Conservation (phyloP, 495 filamentous ascomycete genomes). For the Aspergillus ostianus region DNA sequence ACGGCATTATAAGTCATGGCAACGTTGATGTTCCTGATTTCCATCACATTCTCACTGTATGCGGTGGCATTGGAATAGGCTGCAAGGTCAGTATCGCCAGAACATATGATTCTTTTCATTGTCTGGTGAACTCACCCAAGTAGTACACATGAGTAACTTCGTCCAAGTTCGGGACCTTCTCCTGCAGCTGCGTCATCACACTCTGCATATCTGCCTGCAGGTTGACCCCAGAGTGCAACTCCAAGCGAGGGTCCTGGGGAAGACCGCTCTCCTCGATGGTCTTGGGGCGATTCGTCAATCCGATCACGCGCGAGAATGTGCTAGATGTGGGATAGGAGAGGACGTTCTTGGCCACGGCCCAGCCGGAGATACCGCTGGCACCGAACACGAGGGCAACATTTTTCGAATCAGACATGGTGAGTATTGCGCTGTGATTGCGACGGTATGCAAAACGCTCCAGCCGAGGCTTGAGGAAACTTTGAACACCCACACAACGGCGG, state of each 20-base stretch:
- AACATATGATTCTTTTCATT: neutral
- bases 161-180: neutral
- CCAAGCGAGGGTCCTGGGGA: neutral
- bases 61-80: neutral
- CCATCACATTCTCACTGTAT: constrained; percentile 1
- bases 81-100: neutral
- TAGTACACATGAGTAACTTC: neutral
- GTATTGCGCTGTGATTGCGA: neutral
- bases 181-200: neutral
- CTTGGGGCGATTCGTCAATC: constrained; percentile 1
- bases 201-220: neutral
- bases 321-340: neutral
- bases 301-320: constrained; percentile 3
- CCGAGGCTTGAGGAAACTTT: neutral
- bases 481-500: neutral
- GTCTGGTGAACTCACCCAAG: neutral
- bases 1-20: constrained; percentile 6
- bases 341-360: neutral
- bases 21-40: constrained; percentile 1
- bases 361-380: constrained; percentile 3
- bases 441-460: neutral
- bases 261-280: neutral
- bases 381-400: constrained; percentile 5
- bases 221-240: constrained; percentile 1
- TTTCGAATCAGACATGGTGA: neutral